A percentile compares a stretch with the other conserved stretches of the same genome.
Evolutionary conservation across 768 basidiomycete genomes (phyloP).

Genomic region (Rhodotorula taiwanensis): DNA sequence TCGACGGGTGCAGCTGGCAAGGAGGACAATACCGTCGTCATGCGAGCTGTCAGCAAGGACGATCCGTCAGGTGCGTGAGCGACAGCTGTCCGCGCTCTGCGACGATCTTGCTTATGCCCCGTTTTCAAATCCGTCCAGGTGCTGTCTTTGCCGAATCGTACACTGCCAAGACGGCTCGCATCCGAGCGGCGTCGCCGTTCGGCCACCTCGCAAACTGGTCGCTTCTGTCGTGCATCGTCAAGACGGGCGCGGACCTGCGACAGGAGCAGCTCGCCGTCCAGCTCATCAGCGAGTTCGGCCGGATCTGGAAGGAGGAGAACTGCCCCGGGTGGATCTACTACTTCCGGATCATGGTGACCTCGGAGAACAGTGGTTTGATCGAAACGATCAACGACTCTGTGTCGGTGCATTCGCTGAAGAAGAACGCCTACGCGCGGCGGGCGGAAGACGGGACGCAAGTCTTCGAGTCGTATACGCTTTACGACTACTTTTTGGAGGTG

Average conservation of each 20-base stretch:
- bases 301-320: slow-evolving; percentile 91
- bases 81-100: too few species aligned
- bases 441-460: slow-evolving; percentile 48
- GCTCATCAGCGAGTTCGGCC: slow-evolving; percentile 81
- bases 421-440: slow-evolving; percentile 90
- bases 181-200: slow-evolving; percentile 88
- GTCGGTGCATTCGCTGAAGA: slow-evolving; percentile 98
- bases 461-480: slow-evolving; percentile 61
- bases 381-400: slow-evolving; percentile 98
- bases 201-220: slow-evolving; percentile 75
- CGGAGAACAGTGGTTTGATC: slow-evolving; percentile 83
- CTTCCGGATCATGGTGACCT: slow-evolving; percentile 93
- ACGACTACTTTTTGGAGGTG: slow-evolving; percentile 86
- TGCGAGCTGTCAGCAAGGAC: slow-evolving; percentile 82
- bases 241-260: slow-evolving; percentile 90
- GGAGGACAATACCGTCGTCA: slow-evolving; percentile 79
- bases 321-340: slow-evolving; percentile 90
- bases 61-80: slow-evolving; percentile 68
- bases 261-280: slow-evolving; percentile 97
- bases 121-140: slow-evolving; percentile 46
- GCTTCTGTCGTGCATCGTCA: slow-evolving; percentile 87
- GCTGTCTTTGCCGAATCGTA: slow-evolving; percentile 94
- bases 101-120: background rate
- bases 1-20: slow-evolving; percentile 7
- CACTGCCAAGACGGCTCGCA: slow-evolving; percentile 88